Conservation (phyloP, 2,329 filamentous ascomycete genomes). For the Plenodomus tracheiphilus region DNA sequence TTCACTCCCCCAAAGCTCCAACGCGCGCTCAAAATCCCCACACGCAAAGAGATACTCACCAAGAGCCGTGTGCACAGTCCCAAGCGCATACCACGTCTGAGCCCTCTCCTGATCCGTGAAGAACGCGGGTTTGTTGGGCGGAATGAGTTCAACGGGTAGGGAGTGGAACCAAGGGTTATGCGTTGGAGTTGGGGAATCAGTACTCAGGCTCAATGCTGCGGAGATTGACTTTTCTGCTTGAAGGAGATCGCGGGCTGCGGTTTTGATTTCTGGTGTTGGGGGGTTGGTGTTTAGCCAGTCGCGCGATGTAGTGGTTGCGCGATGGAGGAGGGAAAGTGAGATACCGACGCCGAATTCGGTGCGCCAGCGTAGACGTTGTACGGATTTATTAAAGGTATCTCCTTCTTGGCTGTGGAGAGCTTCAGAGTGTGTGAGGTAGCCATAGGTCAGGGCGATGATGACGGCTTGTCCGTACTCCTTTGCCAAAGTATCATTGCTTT, state of each 20-base stretch:
- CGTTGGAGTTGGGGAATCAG: conserved; percentile 29
- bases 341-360: conserved; percentile 31
- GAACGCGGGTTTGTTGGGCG: conserved; percentile 33
- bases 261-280: neutral
- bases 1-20: conserved; percentile 18
- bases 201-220: conserved; percentile 29
- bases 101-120: conserved; percentile 34
- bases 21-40: conserved; percentile 37
- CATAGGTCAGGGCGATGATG: conserved; percentile 37
- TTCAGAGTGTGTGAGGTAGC: conserved; percentile 36
- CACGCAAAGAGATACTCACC: conserved; percentile 39
- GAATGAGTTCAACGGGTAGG: conserved; percentile 37
- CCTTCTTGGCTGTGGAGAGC: conserved; percentile 27
- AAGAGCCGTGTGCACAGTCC: conserved; percentile 32
- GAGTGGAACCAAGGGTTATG: conserved; percentile 36
- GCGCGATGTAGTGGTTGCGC: conserved; percentile 4
- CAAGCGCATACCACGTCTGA: conserved; percentile 33
- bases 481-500: conserved; percentile 17
- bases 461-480: conserved; percentile 29
- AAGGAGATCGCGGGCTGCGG: conserved; percentile 24
- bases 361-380: conserved; percentile 37
- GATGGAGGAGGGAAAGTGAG: conserved; percentile 19
- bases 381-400: conserved; percentile 14
- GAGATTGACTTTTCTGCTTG: conserved; percentile 28
- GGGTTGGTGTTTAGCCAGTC: conserved; percentile 14